phyloP scores from a whole-genome alignment of 345 rosid species.

The Euphorbia tirucalli region DNA sequence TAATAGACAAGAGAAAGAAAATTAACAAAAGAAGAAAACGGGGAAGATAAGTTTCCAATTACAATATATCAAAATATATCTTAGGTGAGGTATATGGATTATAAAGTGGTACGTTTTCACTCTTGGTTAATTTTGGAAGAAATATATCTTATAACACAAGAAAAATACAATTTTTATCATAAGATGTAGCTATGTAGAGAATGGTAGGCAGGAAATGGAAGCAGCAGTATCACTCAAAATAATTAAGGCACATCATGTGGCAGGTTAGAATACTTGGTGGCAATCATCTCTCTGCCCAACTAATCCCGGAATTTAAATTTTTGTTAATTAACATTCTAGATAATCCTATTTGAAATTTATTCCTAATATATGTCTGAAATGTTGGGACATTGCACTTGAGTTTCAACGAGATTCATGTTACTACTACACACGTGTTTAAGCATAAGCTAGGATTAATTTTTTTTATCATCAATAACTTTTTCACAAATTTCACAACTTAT shows the following conservation, averaged over 20 bases:
- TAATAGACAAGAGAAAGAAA: too few species aligned
- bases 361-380: not conserved
- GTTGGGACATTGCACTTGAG: not conserved
- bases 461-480: not conserved
- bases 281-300: conserved; percentile 12
- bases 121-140: too few species aligned
- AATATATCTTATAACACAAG: too few species aligned
- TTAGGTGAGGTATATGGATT: too few species aligned
- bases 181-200: too few species aligned
- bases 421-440: not conserved
- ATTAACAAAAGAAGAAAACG: too few species aligned
- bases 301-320: not conserved
- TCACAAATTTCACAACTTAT: too few species aligned
- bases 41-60: too few species aligned
- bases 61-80: too few species aligned
- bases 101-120: too few species aligned
- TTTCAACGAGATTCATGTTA: not conserved
- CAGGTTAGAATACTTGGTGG: conserved; percentile 14
- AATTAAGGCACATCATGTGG: not conserved
- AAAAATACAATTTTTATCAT: too few species aligned
- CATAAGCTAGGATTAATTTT: not conserved
- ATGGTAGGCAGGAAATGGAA: conserved; percentile 10
- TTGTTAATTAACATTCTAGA: not conserved
- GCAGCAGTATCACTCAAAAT: not conserved
- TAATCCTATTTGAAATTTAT: not conserved